phyloP scores from a whole-genome alignment of 345 rosid species.

The Eutrema yunnanense region DNA sequence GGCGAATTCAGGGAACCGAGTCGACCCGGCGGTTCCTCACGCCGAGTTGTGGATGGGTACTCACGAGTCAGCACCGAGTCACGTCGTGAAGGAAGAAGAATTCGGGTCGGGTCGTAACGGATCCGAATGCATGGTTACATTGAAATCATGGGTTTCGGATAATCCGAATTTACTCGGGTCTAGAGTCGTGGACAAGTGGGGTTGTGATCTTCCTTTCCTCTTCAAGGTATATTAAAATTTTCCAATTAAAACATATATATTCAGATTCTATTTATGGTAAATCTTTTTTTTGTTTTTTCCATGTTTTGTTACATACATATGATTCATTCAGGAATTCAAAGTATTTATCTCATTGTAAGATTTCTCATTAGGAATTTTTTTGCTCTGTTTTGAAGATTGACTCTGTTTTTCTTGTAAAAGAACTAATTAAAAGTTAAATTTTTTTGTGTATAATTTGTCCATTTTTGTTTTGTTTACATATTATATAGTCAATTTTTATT shows the following conservation, averaged over 20 bases:
- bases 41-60: constrained; percentile 79
- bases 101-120: constrained; percentile 23
- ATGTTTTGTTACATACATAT: not conserved
- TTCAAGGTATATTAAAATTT: constrained; percentile 57
- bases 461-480: not conserved
- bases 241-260: not conserved
- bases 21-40: constrained; percentile 41
- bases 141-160: constrained; percentile 64
- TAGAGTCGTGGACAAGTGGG: constrained; percentile 68
- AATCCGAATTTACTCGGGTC: constrained; percentile 70
- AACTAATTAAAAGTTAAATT: not conserved
- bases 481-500: not conserved
- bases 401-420: not conserved
- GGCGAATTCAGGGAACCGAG: constrained; percentile 45
- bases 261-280: not conserved
- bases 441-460: not conserved
- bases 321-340: not conserved
- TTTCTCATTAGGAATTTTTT: not conserved
- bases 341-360: not conserved
- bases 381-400: not conserved
- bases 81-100: constrained; percentile 30
- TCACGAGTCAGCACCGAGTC: constrained; percentile 81
- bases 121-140: constrained; percentile 19
- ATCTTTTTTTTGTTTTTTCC: not conserved
- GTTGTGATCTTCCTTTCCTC: constrained; percentile 87